Conservation (phyloP, 768 basidiomycete genomes). For the Pleurotus giganteus region DNA sequence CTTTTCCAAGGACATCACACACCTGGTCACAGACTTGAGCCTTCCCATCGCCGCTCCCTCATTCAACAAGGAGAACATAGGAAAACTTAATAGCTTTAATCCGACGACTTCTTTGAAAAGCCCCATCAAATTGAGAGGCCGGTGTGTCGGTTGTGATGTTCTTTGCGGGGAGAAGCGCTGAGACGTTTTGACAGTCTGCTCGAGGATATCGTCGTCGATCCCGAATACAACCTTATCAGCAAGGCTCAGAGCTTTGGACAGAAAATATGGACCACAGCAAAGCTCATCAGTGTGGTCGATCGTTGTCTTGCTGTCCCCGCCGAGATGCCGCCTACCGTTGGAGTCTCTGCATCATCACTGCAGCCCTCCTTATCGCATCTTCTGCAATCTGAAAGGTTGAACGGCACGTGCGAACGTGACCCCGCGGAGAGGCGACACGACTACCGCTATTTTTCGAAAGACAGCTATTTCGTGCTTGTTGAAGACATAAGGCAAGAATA, state of each 20-base stretch:
- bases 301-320: constrained; percentile 52
- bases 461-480: constrained; percentile 80
- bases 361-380: constrained; percentile 57
- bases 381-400: constrained; percentile 77
- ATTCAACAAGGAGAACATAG: constrained; percentile 69
- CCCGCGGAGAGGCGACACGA: constrained; percentile 85
- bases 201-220: constrained; percentile 26
- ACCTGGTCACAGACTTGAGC: constrained; percentile 71
- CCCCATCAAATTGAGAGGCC: constrained; percentile 59
- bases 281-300: constrained; percentile 69
- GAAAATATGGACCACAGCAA: constrained; percentile 83
- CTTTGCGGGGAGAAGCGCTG: too few relatives aligned
- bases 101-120: constrained; percentile 46
- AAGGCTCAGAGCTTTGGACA: constrained; percentile 71
- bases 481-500: constrained; percentile 86
- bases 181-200: constrained; percentile 5
- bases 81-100: constrained; percentile 27
- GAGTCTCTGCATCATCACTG: constrained; percentile 20
- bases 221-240: constrained; percentile 43
- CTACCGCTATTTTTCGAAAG: constrained; percentile 80
- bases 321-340: constrained; percentile 18
- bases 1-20: constrained; percentile 84
- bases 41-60: constrained; percentile 24
- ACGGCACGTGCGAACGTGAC: constrained; percentile 92
- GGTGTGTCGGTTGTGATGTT: constrained; percentile 36